phyloP scores from a whole-genome alignment of 768 basidiomycete genomes.

The Gloeopeniophorella convolvens region DNA sequence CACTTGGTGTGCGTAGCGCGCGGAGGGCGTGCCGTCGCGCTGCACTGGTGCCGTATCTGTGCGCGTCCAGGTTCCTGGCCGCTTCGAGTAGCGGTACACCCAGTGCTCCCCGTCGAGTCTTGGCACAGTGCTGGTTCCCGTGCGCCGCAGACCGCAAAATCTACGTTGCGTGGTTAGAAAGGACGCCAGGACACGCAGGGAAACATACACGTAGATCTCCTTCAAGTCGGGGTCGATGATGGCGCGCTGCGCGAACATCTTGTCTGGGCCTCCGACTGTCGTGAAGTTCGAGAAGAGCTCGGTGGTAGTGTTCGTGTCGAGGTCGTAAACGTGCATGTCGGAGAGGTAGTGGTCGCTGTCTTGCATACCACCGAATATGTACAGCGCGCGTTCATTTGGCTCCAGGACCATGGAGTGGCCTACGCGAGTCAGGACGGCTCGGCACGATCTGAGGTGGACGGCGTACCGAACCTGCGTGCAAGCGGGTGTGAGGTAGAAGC shows the following conservation, averaged over 20 bases:
- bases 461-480: conserved; percentile 55
- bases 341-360: conserved; percentile 54
- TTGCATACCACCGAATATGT: conserved; percentile 70
- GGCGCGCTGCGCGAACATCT: conserved; percentile 70
- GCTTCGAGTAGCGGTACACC: conserved; percentile 56
- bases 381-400: conserved; percentile 46
- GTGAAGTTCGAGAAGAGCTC: conserved; percentile 62
- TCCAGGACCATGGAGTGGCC: conserved; percentile 84
- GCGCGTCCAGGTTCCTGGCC: conserved; percentile 58
- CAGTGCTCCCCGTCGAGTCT: conserved; percentile 51
- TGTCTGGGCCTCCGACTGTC: conserved; percentile 55
- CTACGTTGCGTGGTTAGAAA: conserved; percentile 28
- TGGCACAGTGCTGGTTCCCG: conserved; percentile 34
- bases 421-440: conserved; percentile 20
- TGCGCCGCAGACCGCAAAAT: conserved; percentile 55
- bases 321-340: conserved; percentile 73
- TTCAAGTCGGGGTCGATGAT: conserved; percentile 54
- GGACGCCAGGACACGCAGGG: neutral
- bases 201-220: conserved; percentile 68
- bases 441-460: neutral
- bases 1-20: conserved; percentile 75
- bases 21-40: conserved; percentile 33
- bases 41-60: neutral
- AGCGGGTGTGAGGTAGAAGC: conserved; percentile 36
- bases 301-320: conserved; percentile 47